phyloP scores from a whole-genome alignment of 495 filamentous ascomycete genomes.

The Diplogelasinospora grovesii region DNA sequence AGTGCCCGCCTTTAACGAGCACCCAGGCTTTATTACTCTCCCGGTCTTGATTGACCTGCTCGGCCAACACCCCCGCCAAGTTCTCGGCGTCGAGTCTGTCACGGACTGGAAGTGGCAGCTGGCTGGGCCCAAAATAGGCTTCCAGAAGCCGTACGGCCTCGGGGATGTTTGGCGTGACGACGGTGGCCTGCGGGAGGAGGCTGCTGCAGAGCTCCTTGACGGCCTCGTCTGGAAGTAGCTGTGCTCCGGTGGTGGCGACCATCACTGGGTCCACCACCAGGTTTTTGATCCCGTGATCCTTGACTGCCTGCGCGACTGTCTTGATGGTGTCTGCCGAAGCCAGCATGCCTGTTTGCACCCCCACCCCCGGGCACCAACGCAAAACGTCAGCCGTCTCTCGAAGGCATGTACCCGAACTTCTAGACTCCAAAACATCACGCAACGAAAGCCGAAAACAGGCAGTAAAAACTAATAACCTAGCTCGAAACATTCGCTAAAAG shows the following conservation, averaged over 20 bases:
- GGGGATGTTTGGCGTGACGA: slow-evolving; percentile 88
- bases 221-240: slow-evolving; percentile 65
- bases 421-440: too few species aligned
- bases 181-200: slow-evolving; percentile 68
- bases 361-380: too few species aligned
- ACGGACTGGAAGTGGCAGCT: too few species aligned
- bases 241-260: slow-evolving; percentile 79
- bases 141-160: slow-evolving; percentile 78
- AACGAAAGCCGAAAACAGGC: too few species aligned
- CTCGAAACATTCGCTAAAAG: too few species aligned
- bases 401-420: too few species aligned
- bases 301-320: slow-evolving; percentile 62
- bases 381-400: too few species aligned
- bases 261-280: slow-evolving; percentile 89
- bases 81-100: too few species aligned
- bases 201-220: slow-evolving; percentile 55
- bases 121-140: slow-evolving; percentile 45
- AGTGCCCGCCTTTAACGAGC: slow-evolving; percentile 86
- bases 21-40: too few species aligned
- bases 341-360: slow-evolving; percentile 76
- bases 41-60: too few species aligned
- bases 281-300: slow-evolving; percentile 49
- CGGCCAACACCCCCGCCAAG: too few species aligned
- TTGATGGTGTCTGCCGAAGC: slow-evolving; percentile 71
- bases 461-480: too few species aligned